These are phyloP conservation scores for Dothideomycetes sp. DNA, from an alignment of 2,329 filamentous ascomycete genomes.

Conservation along the genomic window DNA sequence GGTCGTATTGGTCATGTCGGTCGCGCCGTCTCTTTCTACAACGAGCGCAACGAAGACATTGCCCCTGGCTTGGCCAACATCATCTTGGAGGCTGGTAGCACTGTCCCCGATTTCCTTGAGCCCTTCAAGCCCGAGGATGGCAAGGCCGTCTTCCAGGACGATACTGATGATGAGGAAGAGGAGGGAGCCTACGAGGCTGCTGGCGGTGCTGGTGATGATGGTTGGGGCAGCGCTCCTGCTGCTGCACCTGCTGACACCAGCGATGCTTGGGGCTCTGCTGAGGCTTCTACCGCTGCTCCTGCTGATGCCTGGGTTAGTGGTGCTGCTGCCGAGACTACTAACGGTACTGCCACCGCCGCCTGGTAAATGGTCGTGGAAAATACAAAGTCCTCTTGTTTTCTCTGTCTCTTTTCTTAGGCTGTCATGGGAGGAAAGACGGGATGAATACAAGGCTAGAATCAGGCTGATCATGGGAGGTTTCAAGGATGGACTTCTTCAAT, in stretches of 20 bases:
- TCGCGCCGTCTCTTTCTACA: slow-evolving; percentile 82
- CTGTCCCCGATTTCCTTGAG: slow-evolving; percentile 73
- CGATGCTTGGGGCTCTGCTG: slow-evolving; percentile 18
- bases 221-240: slow-evolving; percentile 11
- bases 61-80: slow-evolving; percentile 68
- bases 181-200: slow-evolving; percentile 15
- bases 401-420: no score
- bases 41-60: slow-evolving; percentile 63
- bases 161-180: slow-evolving; percentile 37
- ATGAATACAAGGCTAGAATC: no score
- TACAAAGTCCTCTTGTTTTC: no score
- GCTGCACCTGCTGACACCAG: slow-evolving; percentile 12
- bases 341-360: no score
- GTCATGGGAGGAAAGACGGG: no score
- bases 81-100: slow-evolving; percentile 68
- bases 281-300: slow-evolving; percentile 5
- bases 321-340: background rate
- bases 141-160: slow-evolving; percentile 43
- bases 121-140: slow-evolving; percentile 51
- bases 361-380: no score
- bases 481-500: no score
- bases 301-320: background rate
- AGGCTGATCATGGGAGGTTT: no score
- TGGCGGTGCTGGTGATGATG: slow-evolving; percentile 13
- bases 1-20: slow-evolving; percentile 85